Base-by-base conservation (phyloP, 257 asterid species). In the Coffea canephora region DNA sequence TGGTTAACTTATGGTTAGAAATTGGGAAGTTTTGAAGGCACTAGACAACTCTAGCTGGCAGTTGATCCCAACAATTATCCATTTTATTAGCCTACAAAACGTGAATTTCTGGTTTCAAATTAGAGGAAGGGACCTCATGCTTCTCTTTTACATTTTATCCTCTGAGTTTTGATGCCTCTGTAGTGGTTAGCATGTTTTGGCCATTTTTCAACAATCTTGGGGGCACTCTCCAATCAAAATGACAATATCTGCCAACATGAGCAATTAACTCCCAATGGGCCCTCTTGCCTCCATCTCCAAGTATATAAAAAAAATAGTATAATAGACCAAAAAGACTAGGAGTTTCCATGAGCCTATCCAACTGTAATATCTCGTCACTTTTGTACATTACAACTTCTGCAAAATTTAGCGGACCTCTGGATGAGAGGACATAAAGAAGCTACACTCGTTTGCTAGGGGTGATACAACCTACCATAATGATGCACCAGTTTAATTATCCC, bases 111-210 rank as follows among this genome's bases (percentile, higher is more conserved):
- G 92, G 90, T 82, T n/a, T 64, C 77, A 73, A 79, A 82, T 83
- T 85, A 88, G 87, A 85, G 89, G 45, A 83, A 80, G 91, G 92
- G 87, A 68, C 92, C 90, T 74, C 55, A 73, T 79, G 79, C 73
- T 84, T 74, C 72, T 65, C 86, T 64, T 82, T 75, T 41, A 45
- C 55, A 74, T 46, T 77, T 79, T 59, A 72, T 78, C 88, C 80
- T 62, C 64, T n/a, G 69, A 77, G 66, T 83, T 67, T 70, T 80
- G 36, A 82, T 89, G 90, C 84, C 21, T 83, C 85, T 74, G 68
- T 84, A 87, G 91, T 89, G 94, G 93, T 82, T 79, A 83, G 79
- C 97, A 90, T 86, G 91, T 85, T 91, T 86, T 82, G 71, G 78
- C 67, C 78, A 59, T 74, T 78, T 48, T 48, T 64, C 23, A 27